Conservation (phyloP, 306 rosid genomes). For the cucumber (Cucumis sativus) region Cucumber_9930_V3 NC_026657.2:11604501-11605000, state of each 20-base stretch:
- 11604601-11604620: conserved; percentile 87
- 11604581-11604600: conserved; percentile 89
- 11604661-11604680: conserved; percentile 43
- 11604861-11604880: conserved; percentile 40
- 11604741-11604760: conserved; percentile 39
- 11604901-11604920: conserved; percentile 33
- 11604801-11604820: conserved; percentile 17
- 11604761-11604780: conserved; percentile 37
- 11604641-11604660: conserved; percentile 26
- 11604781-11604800: conserved; percentile 20
- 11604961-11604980: neutral
- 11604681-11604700: conserved; percentile 40
- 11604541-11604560: conserved; percentile 5
- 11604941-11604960: neutral
- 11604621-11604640: conserved; percentile 44
- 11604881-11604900: conserved; percentile 50
- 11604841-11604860: conserved; percentile 11
- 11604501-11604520: neutral
- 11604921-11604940: conserved; percentile 25
- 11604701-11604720: conserved; percentile 41
- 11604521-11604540: neutral
- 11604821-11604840: neutral
- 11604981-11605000: neutral
- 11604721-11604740: conserved; percentile 23
- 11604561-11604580: conserved; percentile 70